phyloP scores from a whole-genome alignment of 768 basidiomycete species.

The Tricholoma sp. region DNA sequence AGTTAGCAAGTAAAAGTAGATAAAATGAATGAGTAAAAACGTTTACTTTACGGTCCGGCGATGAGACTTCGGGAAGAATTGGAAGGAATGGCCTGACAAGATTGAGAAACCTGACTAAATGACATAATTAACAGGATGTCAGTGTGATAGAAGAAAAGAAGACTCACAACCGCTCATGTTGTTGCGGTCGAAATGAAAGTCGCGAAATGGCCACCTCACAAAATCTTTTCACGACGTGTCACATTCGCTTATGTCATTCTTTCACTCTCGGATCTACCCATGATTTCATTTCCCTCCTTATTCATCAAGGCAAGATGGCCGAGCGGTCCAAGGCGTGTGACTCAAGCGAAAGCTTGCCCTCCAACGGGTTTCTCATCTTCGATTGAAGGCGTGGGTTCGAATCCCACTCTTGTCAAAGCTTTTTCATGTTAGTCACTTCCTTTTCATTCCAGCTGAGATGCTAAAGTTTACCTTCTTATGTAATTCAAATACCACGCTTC shows the following conservation, averaged over 20 bases:
- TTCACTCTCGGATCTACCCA: neutral
- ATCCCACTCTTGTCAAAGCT: conserved; percentile 17
- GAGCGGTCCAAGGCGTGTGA: conserved; percentile 13
- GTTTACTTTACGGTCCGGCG: conserved; percentile 92
- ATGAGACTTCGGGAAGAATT: conserved; percentile 94
- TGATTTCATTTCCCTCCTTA: neutral
- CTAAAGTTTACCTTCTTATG: no score
- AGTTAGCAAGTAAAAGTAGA: no score
- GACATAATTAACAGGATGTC: no score
- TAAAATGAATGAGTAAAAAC: no score
- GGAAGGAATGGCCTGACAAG: conserved; percentile 97
- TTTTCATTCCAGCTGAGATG: no score
- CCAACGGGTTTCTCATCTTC: conserved; percentile 23
- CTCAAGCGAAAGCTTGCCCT: conserved; percentile 16
- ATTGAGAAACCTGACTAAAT: conserved; percentile 89
- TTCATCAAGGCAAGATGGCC: conserved; percentile 8
- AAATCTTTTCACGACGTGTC: conserved; percentile 35
- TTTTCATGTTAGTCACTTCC: neutral
- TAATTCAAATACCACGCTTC: no score
- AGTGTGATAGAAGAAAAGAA: conserved; percentile 1
- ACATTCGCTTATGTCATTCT: conserved; percentile 26
- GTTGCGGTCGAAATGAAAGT: conserved; percentile 19
- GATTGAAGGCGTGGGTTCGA: conserved; percentile 22
- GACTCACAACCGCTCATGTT: conserved; percentile 80
- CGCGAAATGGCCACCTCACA: conserved; percentile 24